Percentiles rank a stretch among this genome's conserved stretches.
phyloP scores from a whole-genome alignment of 1,284 basidiomycete genomes.

The Cutaneotrichosporon dermatis region DNA sequence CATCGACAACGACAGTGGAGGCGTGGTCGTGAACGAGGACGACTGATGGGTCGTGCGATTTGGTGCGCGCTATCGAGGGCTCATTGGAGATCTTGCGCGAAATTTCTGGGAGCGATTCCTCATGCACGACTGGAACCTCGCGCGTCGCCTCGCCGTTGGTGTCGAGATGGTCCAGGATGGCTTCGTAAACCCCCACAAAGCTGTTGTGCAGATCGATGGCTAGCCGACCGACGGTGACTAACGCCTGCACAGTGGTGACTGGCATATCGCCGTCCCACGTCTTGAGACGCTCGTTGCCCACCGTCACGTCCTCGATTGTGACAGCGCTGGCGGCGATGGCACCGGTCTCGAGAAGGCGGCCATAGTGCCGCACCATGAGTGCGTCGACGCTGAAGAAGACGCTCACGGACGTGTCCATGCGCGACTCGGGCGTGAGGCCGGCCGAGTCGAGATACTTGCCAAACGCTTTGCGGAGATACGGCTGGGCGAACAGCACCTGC shows the following conservation, averaged over 20 bases:
- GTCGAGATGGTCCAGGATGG: conserved; percentile 14
- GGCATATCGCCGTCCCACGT: conserved; percentile 18
- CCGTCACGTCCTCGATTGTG: conserved; percentile 17
- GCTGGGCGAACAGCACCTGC: conserved; percentile 24
- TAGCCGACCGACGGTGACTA: conserved; percentile 21
- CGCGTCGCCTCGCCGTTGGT: background rate
- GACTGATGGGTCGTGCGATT: conserved; percentile 5
- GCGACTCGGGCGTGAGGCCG: conserved; percentile 7
- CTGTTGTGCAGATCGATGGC: conserved; percentile 28
- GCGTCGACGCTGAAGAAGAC: conserved; percentile 22
- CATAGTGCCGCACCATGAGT: conserved; percentile 26
- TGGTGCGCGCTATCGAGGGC: background rate
- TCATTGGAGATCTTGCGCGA: too few relatives aligned
- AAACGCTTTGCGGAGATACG: conserved; percentile 32
- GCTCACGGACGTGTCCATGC: conserved; percentile 11
- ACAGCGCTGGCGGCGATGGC: conserved; percentile 22
- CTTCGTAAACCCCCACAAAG: conserved; percentile 17
- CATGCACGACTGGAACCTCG: too few relatives aligned
- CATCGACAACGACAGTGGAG: conserved; percentile 16
- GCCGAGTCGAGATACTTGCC: conserved; percentile 15
- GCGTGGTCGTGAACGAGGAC: conserved; percentile 9
- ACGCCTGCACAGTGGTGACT: conserved; percentile 14
- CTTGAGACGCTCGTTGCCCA: conserved; percentile 11
- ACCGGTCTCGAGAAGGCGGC: conserved; percentile 20
- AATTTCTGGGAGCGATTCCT: too few relatives aligned